phyloP scores from a whole-genome alignment of 441 rosid species.

The Populus trichocarpa region DNA sequence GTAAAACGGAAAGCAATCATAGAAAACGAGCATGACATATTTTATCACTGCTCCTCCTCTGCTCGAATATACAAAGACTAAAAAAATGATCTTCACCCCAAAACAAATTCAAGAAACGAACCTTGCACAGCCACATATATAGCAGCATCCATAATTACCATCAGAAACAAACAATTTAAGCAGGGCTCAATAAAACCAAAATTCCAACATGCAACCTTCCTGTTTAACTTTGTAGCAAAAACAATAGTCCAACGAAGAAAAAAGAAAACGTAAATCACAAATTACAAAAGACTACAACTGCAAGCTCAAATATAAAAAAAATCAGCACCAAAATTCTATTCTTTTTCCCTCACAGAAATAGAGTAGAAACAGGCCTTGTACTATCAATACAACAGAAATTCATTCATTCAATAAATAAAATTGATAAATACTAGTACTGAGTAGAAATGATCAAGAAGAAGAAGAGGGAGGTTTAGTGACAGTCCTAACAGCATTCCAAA shows the following conservation, averaged over 20 bases:
- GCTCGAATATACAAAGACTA: too few relatives aligned
- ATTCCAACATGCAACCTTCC: too few relatives aligned
- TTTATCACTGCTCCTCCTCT: too few relatives aligned
- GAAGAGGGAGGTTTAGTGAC: slow-evolving; percentile 47
- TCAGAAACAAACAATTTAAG: too few relatives aligned
- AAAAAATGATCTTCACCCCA: too few relatives aligned
- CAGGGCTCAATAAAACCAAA: too few relatives aligned
- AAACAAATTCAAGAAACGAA: too few relatives aligned
- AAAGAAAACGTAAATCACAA: neutral
- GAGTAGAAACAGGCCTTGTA: neutral
- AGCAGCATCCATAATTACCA: too few relatives aligned
- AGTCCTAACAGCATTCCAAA: slow-evolving; percentile 64
- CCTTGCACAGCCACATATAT: too few relatives aligned
- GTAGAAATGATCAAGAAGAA: slow-evolving; percentile 7
- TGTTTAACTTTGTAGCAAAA: too few relatives aligned
- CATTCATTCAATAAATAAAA: neutral
- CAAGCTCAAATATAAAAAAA: neutral
- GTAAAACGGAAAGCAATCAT: neutral
- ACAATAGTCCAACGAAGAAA: neutral
- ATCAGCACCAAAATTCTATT: neutral
- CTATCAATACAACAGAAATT: neutral
- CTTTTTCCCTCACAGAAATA: neutral
- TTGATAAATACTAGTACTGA: neutral
- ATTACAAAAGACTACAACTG: neutral
- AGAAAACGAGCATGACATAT: too few relatives aligned